phyloP scores from a whole-genome alignment of 2,329 filamentous ascomycete species.

The Cryphonectria nitschkei region DNA sequence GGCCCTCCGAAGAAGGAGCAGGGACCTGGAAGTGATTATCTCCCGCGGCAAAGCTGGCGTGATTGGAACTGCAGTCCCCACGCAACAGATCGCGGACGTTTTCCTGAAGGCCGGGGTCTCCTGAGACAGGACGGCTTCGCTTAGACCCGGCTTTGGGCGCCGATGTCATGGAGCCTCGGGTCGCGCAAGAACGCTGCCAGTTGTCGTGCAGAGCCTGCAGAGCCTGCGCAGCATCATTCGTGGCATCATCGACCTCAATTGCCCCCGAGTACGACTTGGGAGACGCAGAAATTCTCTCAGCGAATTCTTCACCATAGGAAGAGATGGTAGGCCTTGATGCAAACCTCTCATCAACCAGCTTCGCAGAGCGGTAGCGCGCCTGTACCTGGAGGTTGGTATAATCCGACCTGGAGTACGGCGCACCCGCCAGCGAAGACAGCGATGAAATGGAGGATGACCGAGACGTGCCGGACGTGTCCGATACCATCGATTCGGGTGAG shows the following conservation, averaged over 20 bases:
- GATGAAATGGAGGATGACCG: slow-evolving; percentile 69
- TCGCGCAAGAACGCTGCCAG: slow-evolving; percentile 39
- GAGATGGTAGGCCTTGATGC: slow-evolving; percentile 56
- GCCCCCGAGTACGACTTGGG: slow-evolving; percentile 61
- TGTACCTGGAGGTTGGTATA: slow-evolving; percentile 60
- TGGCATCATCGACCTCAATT: slow-evolving; percentile 55
- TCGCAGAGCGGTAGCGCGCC: slow-evolving; percentile 67
- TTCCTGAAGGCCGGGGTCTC: slow-evolving; percentile 65
- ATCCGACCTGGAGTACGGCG: slow-evolving; percentile 62
- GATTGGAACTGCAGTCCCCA: slow-evolving; percentile 38
- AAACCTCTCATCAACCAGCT: slow-evolving; percentile 60
- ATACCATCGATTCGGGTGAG: slow-evolving; percentile 70
- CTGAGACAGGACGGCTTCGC: slow-evolving; percentile 62
- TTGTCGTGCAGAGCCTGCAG: slow-evolving; percentile 65
- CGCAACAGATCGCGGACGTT: slow-evolving; percentile 67
- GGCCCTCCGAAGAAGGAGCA: slow-evolving; percentile 49
- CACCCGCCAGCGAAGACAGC: slow-evolving; percentile 62
- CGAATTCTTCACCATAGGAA: slow-evolving; percentile 61
- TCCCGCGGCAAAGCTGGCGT: slow-evolving; percentile 40
- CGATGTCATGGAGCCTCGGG: slow-evolving; percentile 40
- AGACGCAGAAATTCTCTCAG: slow-evolving; percentile 56
- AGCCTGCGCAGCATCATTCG: slow-evolving; percentile 59
- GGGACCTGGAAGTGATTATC: slow-evolving; percentile 42
- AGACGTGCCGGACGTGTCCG: slow-evolving; percentile 63
- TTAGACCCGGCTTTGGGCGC: slow-evolving; percentile 52